Evolutionary conservation across 148 eudicot species (phyloP), one percentile per base, ranked within the genome.

Genomic region (Rhododendron kiyosumense): DNA sequence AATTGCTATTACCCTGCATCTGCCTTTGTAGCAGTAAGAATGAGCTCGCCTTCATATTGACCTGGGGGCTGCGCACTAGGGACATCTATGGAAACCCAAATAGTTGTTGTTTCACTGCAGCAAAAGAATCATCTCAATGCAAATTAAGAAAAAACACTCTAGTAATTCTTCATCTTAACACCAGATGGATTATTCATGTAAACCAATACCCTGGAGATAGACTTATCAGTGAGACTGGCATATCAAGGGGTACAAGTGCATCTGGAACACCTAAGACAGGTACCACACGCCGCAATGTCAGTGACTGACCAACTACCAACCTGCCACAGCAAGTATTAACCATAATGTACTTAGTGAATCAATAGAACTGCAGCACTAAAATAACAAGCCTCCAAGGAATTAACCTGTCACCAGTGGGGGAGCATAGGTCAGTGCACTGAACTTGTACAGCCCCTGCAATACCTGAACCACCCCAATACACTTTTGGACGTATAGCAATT

Each of bases 231-330:
- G 93, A 91, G 83, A 84, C 83, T 80, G 99, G 98, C 83, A 93
- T 78, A 86, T 95, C 93, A 92, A 97, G 95, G 63, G 99, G 98
- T 78, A 97, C 98, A 88, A 97, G 99, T 84, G 99, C 99, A 97
- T 97, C 99, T 41, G 99, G 99, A 88, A 97, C 96, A 26, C 99
- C 99, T 88, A 97, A 91, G 83, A 97, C 83, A 46, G 99, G 94
- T 63, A 92, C 96, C 85, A 97, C 99, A 79, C 94, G 95, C 85
- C 96, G 88, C 84, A 97, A 73, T 84, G 89, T 92, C 81, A 97
- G 48, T 36, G 99, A 94, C 85, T 93, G 90, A 36, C 95, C 98
- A 8, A 90, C 89, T 83, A 91, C 84, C 91, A 97, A 91, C 91
- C 99, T 97, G 93, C 32, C 32, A 88, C 7, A 81, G 61, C 82